Conservation (phyloP, 2,329 filamentous ascomycete genomes). For the Monilinia fructigena region DNA sequence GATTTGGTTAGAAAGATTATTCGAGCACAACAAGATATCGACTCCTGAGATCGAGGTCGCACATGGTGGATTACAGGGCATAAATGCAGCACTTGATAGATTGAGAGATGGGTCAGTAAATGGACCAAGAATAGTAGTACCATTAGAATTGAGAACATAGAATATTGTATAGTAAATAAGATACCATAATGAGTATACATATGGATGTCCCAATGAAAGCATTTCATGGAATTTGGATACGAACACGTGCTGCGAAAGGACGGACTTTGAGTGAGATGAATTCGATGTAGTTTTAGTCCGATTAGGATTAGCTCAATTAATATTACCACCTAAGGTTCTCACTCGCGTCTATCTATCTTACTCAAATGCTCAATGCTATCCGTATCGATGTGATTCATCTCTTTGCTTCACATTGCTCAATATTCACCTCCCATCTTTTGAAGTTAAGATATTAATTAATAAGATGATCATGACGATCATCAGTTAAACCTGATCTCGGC, state of each 20-base stretch:
- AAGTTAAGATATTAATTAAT: no score
- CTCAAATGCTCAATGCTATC: no score
- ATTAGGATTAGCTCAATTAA: neutral
- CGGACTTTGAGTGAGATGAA: neutral
- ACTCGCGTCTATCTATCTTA: no score
- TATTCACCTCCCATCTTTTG: no score
- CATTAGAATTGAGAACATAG: constrained; percentile 21
- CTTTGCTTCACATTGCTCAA: neutral
- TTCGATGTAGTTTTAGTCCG: neutral
- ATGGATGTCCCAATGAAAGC: no score
- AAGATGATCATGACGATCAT: constrained; percentile 3
- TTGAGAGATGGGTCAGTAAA: constrained; percentile 65
- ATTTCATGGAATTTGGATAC: neutral
- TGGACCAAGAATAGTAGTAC: constrained; percentile 67
- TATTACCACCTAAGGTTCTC: no score
- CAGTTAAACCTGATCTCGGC: neutral
- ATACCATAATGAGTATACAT: neutral
- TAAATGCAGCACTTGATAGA: constrained; percentile 67
- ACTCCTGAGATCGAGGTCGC: constrained; percentile 66
- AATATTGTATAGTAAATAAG: neutral
- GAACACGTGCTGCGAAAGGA: neutral
- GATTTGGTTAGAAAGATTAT: constrained; percentile 65
- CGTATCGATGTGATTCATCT: neutral
- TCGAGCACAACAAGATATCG: constrained; percentile 52
- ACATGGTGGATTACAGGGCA: constrained; percentile 60